These are phyloP conservation scores for Lyophyllum atratum DNA, from an alignment of 768 basidiomycete species.

Conservation along the genomic window DNA sequence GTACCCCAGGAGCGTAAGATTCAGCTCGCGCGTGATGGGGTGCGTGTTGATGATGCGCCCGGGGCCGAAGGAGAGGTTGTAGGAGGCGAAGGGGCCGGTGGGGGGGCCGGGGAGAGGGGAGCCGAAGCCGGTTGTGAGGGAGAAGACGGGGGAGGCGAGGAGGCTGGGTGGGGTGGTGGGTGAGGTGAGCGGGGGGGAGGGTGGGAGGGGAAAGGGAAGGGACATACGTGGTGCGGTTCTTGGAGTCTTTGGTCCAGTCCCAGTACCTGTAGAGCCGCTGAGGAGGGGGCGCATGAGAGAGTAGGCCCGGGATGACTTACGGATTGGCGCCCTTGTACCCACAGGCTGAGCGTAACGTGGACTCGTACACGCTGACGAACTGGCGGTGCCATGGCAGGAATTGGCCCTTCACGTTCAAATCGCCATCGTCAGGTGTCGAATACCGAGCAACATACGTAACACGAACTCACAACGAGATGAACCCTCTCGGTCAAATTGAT, in stretches of 20 bases:
- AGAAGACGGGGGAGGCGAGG: constrained; percentile 33
- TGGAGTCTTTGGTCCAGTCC: constrained; percentile 39
- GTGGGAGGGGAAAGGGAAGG: background rate
- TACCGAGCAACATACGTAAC: too few species aligned
- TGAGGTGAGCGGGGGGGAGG: background rate
- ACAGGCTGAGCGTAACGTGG: constrained; percentile 25
- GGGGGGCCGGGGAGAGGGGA: constrained; percentile 18
- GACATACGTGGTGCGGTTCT: constrained; percentile 23
- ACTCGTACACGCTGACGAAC: constrained; percentile 24
- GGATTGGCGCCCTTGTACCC: constrained; percentile 25
- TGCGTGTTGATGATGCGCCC: constrained; percentile 29
- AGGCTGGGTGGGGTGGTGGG: constrained; percentile 21
- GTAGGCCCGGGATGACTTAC: constrained; percentile 5
- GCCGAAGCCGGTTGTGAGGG: constrained; percentile 35
- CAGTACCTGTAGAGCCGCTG: constrained; percentile 29
- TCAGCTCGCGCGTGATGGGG: constrained; percentile 34
- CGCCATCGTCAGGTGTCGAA: too few species aligned
- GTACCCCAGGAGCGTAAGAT: constrained; percentile 20
- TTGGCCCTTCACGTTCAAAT: constrained; percentile 5
- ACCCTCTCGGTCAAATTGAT: constrained; percentile 28
- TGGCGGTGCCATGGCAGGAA: constrained; percentile 32
- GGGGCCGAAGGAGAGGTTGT: constrained; percentile 33
- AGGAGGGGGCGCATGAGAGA: background rate
- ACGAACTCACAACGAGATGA: constrained; percentile 33
- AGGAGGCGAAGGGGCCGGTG: constrained; percentile 35